Conservation (phyloP, 2,329 filamentous ascomycete species). For the Pseudogymnoascus sp. region DNA sequence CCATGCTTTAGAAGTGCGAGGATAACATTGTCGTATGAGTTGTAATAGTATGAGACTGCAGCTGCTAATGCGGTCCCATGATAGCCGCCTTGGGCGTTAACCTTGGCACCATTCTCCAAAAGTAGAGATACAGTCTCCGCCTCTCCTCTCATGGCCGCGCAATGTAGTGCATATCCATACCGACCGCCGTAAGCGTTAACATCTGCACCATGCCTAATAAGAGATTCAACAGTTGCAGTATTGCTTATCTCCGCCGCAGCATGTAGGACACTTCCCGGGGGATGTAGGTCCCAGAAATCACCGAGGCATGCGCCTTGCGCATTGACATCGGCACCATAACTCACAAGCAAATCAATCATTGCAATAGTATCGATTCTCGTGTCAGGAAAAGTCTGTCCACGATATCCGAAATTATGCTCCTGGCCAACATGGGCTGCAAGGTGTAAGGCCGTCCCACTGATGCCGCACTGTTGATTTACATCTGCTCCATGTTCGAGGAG, state of each 20-base stretch:
- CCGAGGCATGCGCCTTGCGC: not conserved
- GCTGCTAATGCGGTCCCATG: not conserved
- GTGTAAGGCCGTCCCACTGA: conserved; percentile 20
- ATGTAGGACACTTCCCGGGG: conserved; percentile 3
- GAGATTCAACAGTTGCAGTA: conserved; percentile 19
- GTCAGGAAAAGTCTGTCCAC: not conserved
- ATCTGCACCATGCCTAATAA: conserved; percentile 20
- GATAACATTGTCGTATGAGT: no score
- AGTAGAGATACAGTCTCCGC: not conserved
- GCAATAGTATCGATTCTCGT: not conserved
- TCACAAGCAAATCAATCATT: not conserved
- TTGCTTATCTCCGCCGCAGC: conserved; percentile 21
- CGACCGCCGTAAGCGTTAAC: conserved; percentile 17
- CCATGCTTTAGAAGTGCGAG: not conserved
- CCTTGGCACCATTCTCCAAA: not conserved
- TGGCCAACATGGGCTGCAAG: conserved; percentile 19
- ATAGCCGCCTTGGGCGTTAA: not conserved
- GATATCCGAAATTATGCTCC: not conserved
- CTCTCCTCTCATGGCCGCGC: conserved; percentile 18
- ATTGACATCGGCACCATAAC: not conserved
- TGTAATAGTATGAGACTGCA: not conserved
- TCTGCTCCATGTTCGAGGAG: conserved; percentile 20
- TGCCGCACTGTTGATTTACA: conserved; percentile 16
- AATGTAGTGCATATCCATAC: conserved; percentile 21
- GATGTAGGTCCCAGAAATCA: not conserved